A percentile compares a stretch with the other conserved stretches of the same genome.
These are phyloP conservation scores for Trichoderma citrinoviride DNA, from an alignment of 2,329 filamentous ascomycete species.

Conservation along the genomic window DNA sequence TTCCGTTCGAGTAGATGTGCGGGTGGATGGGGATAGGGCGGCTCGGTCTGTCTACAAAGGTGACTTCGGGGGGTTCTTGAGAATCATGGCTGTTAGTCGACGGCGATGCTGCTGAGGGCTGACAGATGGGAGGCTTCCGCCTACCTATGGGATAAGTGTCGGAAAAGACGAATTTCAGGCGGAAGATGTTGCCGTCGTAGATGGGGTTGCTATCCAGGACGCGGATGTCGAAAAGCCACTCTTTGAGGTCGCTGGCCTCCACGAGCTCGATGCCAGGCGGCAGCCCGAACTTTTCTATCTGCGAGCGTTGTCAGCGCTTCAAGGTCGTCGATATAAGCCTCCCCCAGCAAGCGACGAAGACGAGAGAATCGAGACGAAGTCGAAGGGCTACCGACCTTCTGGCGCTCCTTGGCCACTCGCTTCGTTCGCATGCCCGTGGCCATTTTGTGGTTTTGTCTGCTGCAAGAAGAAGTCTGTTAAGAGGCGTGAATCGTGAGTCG, in stretches of 20 bases:
- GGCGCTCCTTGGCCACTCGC: slow-evolving; percentile 32
- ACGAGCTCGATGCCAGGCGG: slow-evolving; percentile 75
- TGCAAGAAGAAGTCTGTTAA: neutral
- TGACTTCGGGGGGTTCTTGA: slow-evolving; percentile 89
- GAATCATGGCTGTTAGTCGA: neutral
- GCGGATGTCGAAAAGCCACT: slow-evolving; percentile 89
- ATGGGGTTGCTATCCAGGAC: slow-evolving; percentile 90
- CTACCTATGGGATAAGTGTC: slow-evolving; percentile 85
- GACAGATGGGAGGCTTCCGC: neutral
- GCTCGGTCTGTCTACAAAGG: slow-evolving; percentile 67
- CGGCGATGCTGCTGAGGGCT: neutral
- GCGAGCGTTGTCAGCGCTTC: slow-evolving; percentile 25
- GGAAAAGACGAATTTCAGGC: slow-evolving; percentile 84
- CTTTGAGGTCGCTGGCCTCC: slow-evolving; percentile 67
- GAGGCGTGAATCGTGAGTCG: neutral
- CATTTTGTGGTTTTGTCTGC: slow-evolving; percentile 23
- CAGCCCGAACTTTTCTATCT: slow-evolving; percentile 55
- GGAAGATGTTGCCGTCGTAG: slow-evolving; percentile 75
- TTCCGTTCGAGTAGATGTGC: slow-evolving; percentile 97
- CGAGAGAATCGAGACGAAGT: neutral
- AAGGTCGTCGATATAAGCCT: neutral
- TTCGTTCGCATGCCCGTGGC: slow-evolving; percentile 30
- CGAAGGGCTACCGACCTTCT: slow-evolving; percentile 27
- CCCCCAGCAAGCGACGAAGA: neutral
- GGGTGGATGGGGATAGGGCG: slow-evolving; percentile 87